A percentile compares a stretch with the other conserved stretches of the same genome.
Evolutionary conservation across 164 flowering plant genomes (phyloP).

Genomic region (Berberis vulgaris): DNA sequence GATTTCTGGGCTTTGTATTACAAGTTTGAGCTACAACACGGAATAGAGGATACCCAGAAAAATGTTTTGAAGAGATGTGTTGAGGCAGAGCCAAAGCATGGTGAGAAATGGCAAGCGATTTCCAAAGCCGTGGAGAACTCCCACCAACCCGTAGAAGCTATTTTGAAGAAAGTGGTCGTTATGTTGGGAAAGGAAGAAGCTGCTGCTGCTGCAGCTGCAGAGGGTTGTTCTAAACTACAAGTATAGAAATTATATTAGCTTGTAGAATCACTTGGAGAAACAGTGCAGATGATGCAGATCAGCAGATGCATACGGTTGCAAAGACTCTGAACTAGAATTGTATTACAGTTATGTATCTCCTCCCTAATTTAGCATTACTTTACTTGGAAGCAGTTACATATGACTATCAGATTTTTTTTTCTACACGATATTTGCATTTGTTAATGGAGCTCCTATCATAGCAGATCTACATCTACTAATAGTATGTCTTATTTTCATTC

Average conservation of each 20-base stretch:
- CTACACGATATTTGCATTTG: too few relatives aligned
- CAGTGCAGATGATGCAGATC: too few relatives aligned
- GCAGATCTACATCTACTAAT: too few relatives aligned
- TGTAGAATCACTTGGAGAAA: not conserved
- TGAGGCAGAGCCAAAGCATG: slow-evolving; percentile 85
- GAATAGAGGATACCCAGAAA: slow-evolving; percentile 61
- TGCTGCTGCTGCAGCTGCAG: slow-evolving; percentile 34
- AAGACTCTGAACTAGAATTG: too few relatives aligned
- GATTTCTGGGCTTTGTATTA: slow-evolving; percentile 85
- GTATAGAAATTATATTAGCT: not conserved
- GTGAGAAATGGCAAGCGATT: slow-evolving; percentile 72
- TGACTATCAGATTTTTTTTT: too few relatives aligned
- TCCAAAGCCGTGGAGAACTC: slow-evolving; percentile 91
- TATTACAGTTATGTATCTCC: too few relatives aligned
- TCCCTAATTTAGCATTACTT: too few relatives aligned
- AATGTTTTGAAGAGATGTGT: slow-evolving; percentile 67
- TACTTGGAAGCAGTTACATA: too few relatives aligned
- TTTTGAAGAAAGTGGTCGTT: slow-evolving; percentile 76
- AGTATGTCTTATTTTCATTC: too few relatives aligned
- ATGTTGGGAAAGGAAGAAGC: slow-evolving; percentile 69
- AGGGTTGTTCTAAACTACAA: not conserved
- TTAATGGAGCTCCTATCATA: too few relatives aligned
- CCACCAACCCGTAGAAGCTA: slow-evolving; percentile 71
- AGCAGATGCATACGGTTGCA: too few relatives aligned
- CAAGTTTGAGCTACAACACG: slow-evolving; percentile 86